These are phyloP conservation scores for Carpinus fangiana DNA, from an alignment of 306 rosid species.

Conservation along the genomic window DNA sequence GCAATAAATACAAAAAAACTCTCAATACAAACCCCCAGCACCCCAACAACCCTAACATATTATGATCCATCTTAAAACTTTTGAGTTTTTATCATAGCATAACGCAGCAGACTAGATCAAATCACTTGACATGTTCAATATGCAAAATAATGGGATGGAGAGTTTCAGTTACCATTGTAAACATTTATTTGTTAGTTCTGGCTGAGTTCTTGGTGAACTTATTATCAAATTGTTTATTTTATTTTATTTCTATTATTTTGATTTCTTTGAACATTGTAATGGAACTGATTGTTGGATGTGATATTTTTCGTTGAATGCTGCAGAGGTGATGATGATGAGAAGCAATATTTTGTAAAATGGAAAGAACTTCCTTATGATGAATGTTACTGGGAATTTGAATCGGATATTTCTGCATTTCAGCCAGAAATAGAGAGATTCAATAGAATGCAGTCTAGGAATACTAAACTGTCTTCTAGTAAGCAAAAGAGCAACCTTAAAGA, in stretches of 20 bases:
- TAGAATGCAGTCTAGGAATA: conserved; percentile 64
- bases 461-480: conserved; percentile 58
- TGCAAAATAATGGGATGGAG: conserved; percentile 20
- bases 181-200: neutral
- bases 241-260: neutral
- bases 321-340: conserved; percentile 77
- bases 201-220: neutral
- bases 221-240: neutral
- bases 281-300: conserved; percentile 18
- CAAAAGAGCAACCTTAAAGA: conserved; percentile 56
- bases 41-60: too few species aligned
- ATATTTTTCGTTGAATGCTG: conserved; percentile 32
- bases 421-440: conserved; percentile 88
- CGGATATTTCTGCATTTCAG: conserved; percentile 91
- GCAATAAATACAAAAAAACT: too few species aligned
- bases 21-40: too few species aligned
- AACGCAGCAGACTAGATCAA: neutral
- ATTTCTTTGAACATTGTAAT: conserved; percentile 14
- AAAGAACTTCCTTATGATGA: conserved; percentile 97
- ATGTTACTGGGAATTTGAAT: conserved; percentile 88
- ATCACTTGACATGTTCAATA: neutral
- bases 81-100: neutral
- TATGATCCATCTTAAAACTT: neutral
- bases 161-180: neutral
- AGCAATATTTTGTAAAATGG: conserved; percentile 91